A percentile compares a stretch with the other conserved stretches of the same genome.
Evolutionary conservation across 139 green algal species (phyloP).

Genomic region (Chlorella sp.): DNA sequence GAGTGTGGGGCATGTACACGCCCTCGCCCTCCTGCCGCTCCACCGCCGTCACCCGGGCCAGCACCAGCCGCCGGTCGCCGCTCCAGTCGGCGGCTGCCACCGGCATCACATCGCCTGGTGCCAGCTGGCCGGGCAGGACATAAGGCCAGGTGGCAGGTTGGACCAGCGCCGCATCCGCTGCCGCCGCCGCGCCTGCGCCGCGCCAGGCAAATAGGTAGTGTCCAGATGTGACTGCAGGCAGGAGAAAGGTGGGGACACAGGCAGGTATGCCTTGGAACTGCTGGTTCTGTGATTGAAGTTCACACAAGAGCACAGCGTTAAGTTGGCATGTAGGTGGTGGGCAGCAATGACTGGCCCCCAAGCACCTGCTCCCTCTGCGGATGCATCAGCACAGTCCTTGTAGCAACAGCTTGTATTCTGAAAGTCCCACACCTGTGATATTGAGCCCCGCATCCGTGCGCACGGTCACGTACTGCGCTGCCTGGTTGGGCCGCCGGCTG

Average conservation of each 20-base stretch:
- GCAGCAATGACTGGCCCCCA: not conserved
- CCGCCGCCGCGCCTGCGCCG: not conserved
- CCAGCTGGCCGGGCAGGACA: slow-evolving; percentile 16
- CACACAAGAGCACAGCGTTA: not conserved
- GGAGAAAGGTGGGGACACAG: too few relatives aligned
- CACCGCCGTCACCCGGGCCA: slow-evolving; percentile 10
- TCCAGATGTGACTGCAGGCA: not conserved
- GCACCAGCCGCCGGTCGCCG: not conserved
- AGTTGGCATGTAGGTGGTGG: not conserved
- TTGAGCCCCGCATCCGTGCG: slow-evolving; percentile 4
- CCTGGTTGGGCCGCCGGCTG: not conserved
- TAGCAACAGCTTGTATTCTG: too few relatives aligned
- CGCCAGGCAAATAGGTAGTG: slow-evolving; percentile 27
- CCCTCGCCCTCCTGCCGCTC: not conserved
- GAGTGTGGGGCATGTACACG: slow-evolving; percentile 26
- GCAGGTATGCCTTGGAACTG: too few relatives aligned
- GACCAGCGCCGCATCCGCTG: not conserved
- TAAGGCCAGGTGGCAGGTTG: not conserved
- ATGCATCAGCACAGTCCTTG: not conserved
- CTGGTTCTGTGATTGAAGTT: too few relatives aligned
- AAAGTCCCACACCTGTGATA: not conserved
- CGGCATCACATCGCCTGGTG: slow-evolving; percentile 4
- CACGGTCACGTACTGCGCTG: not conserved
- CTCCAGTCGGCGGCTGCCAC: not conserved
- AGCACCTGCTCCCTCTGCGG: not conserved